A percentile compares a stretch with the other conserved stretches of the same genome.
These are phyloP conservation scores for Sporothrix globosa DNA, from an alignment of 2,329 filamentous ascomycete genomes.

Conservation along the genomic window DNA sequence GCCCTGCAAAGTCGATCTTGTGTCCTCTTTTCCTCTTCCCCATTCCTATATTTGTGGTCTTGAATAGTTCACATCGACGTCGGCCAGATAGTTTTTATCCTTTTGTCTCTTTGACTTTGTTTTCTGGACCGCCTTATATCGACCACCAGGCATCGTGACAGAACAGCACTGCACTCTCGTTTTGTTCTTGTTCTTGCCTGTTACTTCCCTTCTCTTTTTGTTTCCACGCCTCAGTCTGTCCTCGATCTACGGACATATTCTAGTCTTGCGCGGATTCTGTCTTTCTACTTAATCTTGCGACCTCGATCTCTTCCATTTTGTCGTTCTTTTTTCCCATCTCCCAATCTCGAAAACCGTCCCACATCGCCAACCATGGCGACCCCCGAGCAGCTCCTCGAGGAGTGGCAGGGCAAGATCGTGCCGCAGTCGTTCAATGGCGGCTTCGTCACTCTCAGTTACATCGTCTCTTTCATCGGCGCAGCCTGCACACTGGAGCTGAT, in stretches of 20 bases:
- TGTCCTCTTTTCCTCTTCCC: not conserved
- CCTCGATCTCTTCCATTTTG: not conserved
- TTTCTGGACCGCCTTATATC: not conserved
- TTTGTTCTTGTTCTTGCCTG: not conserved
- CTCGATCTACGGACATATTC: conserved; percentile 4
- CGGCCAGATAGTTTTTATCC: too few species aligned
- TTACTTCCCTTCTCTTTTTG: not conserved
- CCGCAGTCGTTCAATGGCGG: conserved; percentile 58
- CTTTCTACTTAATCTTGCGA: conserved; percentile 14
- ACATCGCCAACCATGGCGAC: conserved; percentile 24
- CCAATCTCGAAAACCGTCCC: not conserved
- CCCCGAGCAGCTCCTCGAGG: conserved; percentile 26
- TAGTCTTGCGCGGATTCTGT: not conserved
- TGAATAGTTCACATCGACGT: not conserved
- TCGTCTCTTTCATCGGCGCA: conserved; percentile 77
- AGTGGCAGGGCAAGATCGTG: conserved; percentile 39
- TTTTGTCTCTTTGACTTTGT: not conserved
- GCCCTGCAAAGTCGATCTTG: not conserved
- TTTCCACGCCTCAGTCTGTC: not conserved
- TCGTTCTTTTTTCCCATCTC: not conserved
- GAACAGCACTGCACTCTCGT: not conserved
- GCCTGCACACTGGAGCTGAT: conserved; percentile 80
- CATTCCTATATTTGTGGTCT: not conserved
- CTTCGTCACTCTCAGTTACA: conserved; percentile 72
- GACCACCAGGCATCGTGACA: conserved; percentile 17